These are phyloP conservation scores for Hirsutella minnesotensis DNA, from an alignment of 2,329 filamentous ascomycete genomes.

Conservation along the genomic window DNA sequence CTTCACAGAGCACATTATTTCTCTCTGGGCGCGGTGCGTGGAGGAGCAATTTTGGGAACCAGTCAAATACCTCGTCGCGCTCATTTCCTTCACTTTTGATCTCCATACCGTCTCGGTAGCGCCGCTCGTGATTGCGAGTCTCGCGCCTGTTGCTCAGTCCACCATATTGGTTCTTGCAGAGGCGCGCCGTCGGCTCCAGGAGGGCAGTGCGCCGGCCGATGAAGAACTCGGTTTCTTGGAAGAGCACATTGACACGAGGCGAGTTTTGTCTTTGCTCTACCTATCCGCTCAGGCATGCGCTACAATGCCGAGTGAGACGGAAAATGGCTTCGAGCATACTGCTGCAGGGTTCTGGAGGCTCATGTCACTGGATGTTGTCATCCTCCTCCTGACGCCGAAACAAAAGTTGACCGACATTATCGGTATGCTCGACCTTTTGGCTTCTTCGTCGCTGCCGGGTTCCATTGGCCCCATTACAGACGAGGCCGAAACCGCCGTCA, in stretches of 20 bases:
- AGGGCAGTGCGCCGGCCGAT: slow-evolving; percentile 34
- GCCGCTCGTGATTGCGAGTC: slow-evolving; percentile 43
- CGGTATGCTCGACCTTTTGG: slow-evolving; percentile 52
- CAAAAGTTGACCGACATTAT: slow-evolving; percentile 53
- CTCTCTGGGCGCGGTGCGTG: slow-evolving; percentile 57
- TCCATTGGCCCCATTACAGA: slow-evolving; percentile 55
- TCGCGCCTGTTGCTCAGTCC: slow-evolving; percentile 43
- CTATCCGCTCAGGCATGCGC: slow-evolving; percentile 49
- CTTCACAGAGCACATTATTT: slow-evolving; percentile 51
- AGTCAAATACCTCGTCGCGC: slow-evolving; percentile 51
- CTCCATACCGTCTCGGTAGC: slow-evolving; percentile 48
- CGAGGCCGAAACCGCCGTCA: slow-evolving; percentile 27
- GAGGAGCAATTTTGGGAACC: slow-evolving; percentile 52
- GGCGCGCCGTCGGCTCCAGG: slow-evolving; percentile 37
- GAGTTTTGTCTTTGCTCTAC: slow-evolving; percentile 56
- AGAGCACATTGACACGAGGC: slow-evolving; percentile 48
- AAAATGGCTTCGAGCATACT: slow-evolving; percentile 16
- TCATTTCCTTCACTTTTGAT: slow-evolving; percentile 52
- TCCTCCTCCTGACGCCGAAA: slow-evolving; percentile 55
- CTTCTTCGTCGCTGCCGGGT: slow-evolving; percentile 49
- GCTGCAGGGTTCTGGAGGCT: slow-evolving; percentile 50
- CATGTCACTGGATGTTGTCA: slow-evolving; percentile 53
- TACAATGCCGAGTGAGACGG: slow-evolving; percentile 19
- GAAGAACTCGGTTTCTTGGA: slow-evolving; percentile 25
- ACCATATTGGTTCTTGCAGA: slow-evolving; percentile 50